A percentile compares a stretch with the other conserved stretches of the same genome.
These are phyloP conservation scores for Brasenia schreberi DNA, from an alignment of 164 flowering plant species.

Conservation along the genomic window DNA sequence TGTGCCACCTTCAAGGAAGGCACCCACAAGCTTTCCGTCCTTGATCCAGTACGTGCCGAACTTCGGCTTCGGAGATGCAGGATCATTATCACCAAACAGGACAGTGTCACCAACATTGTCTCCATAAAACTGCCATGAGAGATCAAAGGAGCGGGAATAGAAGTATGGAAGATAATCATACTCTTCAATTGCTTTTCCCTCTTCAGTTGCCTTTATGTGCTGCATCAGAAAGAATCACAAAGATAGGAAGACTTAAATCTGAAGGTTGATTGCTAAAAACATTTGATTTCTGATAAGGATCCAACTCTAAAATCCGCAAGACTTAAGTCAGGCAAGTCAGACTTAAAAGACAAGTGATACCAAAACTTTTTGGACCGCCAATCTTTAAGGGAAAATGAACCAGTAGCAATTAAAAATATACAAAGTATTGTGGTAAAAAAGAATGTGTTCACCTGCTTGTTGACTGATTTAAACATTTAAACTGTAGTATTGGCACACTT, in stretches of 20 bases:
- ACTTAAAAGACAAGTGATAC: too few relatives aligned
- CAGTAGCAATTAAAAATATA: too few relatives aligned
- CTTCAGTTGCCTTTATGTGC: slow-evolving; percentile 82
- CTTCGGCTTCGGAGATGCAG: slow-evolving; percentile 50
- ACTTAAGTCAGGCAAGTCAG: too few relatives aligned
- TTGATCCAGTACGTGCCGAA: slow-evolving; percentile 96
- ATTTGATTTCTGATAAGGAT: too few relatives aligned
- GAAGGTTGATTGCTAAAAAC: too few relatives aligned
- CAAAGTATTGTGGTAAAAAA: too few relatives aligned
- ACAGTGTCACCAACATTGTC: slow-evolving; percentile 93
- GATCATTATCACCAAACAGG: slow-evolving; percentile 67
- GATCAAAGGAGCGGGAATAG: slow-evolving; percentile 86
- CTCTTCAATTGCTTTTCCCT: slow-evolving; percentile 57
- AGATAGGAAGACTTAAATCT: neutral
- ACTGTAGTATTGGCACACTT: too few relatives aligned
- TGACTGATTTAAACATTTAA: too few relatives aligned
- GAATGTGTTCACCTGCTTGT: too few relatives aligned
- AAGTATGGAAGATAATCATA: slow-evolving; percentile 95
- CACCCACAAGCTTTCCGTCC: slow-evolving; percentile 79
- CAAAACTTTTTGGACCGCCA: too few relatives aligned
- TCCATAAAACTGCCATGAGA: slow-evolving; percentile 98
- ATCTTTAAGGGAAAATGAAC: too few relatives aligned
- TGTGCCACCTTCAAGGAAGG: slow-evolving; percentile 88
- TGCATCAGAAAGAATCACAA: slow-evolving; percentile 12
- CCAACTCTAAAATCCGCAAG: too few relatives aligned